Conservation (phyloP, 2,329 filamentous ascomycete species). For the Scedosporium minutisporum region DNA sequence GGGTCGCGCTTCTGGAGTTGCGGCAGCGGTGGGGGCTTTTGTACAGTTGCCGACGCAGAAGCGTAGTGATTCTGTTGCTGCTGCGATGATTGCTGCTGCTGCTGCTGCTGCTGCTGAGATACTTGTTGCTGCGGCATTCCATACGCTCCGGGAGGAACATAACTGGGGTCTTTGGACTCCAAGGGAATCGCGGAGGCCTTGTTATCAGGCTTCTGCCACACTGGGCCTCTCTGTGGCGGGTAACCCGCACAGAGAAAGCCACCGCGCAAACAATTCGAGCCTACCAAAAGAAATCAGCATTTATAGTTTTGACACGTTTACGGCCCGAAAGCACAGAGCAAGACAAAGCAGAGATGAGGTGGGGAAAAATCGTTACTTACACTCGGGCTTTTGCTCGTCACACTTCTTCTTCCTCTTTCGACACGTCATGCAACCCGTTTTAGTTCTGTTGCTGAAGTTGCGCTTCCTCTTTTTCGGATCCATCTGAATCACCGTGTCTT, state of each 20-base stretch:
- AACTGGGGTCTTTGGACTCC: slow-evolving; percentile 70
- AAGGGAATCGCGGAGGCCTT: slow-evolving; percentile 62
- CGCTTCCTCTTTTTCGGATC: slow-evolving; percentile 63
- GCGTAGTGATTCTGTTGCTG: slow-evolving; percentile 19
- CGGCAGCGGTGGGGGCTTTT: slow-evolving; percentile 13
- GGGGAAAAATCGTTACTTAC: slow-evolving; percentile 42
- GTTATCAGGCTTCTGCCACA: slow-evolving; percentile 67
- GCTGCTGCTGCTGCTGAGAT: slow-evolving; percentile 7
- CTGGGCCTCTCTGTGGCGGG: slow-evolving; percentile 61
- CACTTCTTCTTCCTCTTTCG: slow-evolving; percentile 94
- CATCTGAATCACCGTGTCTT: slow-evolving; percentile 41
- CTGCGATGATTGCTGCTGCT: slow-evolving; percentile 6
- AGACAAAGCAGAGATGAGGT: background rate
- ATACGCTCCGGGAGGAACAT: slow-evolving; percentile 52
- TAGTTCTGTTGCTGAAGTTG: slow-evolving; percentile 90
- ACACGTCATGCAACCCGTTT: slow-evolving; percentile 91
- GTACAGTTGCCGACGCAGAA: slow-evolving; percentile 14
- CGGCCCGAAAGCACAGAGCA: background rate
- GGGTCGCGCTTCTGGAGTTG: slow-evolving; percentile 41
- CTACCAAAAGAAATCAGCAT: slow-evolving; percentile 28
- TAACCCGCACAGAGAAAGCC: slow-evolving; percentile 91
- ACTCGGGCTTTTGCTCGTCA: slow-evolving; percentile 86
- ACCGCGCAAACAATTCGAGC: slow-evolving; percentile 82
- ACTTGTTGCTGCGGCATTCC: slow-evolving; percentile 42
- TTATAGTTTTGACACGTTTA: background rate